These are phyloP conservation scores for Chaetomiaceae sp. DNA, from an alignment of 2,329 filamentous ascomycete species.

Conservation along the genomic window DNA sequence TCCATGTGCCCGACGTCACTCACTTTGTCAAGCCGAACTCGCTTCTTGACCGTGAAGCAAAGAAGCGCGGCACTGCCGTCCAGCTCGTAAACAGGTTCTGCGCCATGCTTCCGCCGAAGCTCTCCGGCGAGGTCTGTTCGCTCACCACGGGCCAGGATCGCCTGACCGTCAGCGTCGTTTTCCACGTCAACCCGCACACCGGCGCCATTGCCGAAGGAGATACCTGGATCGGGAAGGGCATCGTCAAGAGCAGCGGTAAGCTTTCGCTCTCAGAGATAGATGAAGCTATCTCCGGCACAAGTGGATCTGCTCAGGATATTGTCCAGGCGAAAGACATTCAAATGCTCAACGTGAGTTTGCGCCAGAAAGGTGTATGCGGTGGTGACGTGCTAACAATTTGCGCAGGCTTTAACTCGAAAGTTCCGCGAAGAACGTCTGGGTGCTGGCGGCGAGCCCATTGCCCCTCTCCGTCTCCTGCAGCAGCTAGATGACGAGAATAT, in stretches of 20 bases:
- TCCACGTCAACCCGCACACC: conserved; percentile 79
- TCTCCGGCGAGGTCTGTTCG: conserved; percentile 84
- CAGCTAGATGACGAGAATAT: conserved; percentile 98
- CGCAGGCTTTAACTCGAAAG: conserved; percentile 72
- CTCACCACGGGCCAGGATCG: conserved; percentile 83
- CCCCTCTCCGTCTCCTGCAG: conserved; percentile 82
- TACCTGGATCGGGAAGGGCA: conserved; percentile 87
- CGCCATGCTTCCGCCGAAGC: conserved; percentile 81
- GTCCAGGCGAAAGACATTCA: conserved; percentile 72
- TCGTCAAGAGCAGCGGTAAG: conserved; percentile 88
- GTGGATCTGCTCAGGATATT: conserved; percentile 58
- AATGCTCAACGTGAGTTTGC: conserved; percentile 62
- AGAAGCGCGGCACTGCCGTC: conserved; percentile 94
- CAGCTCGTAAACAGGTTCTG: conserved; percentile 86
- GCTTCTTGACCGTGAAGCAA: conserved; percentile 91
- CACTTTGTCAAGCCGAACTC: conserved; percentile 97
- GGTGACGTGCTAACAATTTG: conserved; percentile 25
- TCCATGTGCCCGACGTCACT: conserved; percentile 91
- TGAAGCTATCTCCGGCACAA: conserved; percentile 63
- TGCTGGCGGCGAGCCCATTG: conserved; percentile 72
- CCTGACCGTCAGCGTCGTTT: conserved; percentile 87
- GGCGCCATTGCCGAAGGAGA: conserved; percentile 78
- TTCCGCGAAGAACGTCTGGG: conserved; percentile 86
- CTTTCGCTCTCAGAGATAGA: conserved; percentile 84
- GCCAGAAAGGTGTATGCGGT: not conserved